These are phyloP conservation scores for Blastocystis sp. DNA, from an alignment of 352 stramenopile species.

Conservation along the genomic window DNA sequence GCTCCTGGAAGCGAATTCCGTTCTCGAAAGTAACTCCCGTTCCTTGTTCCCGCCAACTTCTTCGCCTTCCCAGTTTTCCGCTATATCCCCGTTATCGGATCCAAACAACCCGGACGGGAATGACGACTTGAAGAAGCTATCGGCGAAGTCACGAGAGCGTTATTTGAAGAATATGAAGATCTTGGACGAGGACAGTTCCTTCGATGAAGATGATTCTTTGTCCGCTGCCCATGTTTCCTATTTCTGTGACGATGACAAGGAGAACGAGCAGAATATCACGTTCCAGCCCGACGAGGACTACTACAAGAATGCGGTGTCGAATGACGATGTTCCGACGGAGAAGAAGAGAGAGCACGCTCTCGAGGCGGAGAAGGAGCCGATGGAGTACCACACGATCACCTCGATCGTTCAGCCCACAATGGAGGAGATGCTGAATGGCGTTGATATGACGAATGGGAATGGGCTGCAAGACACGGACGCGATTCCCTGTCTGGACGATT, in stretches of 20 bases:
- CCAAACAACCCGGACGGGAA: background rate
- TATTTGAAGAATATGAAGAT: slow-evolving; percentile 68
- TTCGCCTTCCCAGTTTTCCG: background rate
- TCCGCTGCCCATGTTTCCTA: slow-evolving; percentile 61
- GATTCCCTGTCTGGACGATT: slow-evolving; percentile 63
- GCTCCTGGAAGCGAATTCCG: background rate
- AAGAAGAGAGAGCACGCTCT: background rate
- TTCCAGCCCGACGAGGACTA: slow-evolving; percentile 40
- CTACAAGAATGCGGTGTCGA: background rate
- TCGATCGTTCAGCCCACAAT: background rate
- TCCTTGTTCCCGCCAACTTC: background rate
- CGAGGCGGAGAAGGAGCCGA: background rate
- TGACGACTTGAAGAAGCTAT: slow-evolving; percentile 17
- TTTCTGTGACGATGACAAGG: slow-evolving; percentile 1
- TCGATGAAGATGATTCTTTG: background rate
- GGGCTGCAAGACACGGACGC: background rate
- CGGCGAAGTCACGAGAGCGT: slow-evolving; percentile 16
- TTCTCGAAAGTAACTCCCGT: background rate
- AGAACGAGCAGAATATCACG: background rate
- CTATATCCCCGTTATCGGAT: background rate
- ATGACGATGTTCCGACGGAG: background rate
- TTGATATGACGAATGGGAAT: background rate
- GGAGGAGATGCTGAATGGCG: background rate
- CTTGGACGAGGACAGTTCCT: slow-evolving; percentile 35
- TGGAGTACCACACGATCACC: background rate